Conservation (phyloP, 768 basidiomycete species). For the Naganishia friedmannii region DNA sequence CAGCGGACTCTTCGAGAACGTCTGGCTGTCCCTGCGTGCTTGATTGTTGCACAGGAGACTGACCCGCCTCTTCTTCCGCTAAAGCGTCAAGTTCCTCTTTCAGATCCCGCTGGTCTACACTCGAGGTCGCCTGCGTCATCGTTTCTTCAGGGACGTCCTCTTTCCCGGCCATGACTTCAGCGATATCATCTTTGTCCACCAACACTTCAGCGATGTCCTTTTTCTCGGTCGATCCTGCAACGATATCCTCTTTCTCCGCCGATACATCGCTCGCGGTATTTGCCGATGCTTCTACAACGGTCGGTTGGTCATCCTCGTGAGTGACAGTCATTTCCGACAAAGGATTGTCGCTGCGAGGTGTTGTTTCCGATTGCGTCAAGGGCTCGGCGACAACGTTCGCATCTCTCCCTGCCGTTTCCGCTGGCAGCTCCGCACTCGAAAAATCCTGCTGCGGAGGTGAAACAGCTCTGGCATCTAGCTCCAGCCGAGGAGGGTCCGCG, state of each 20-base stretch:
- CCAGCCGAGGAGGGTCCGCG: neutral
- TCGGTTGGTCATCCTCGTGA: neutral
- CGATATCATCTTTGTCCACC: neutral
- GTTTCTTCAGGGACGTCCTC: neutral
- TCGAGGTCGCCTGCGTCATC: too few relatives aligned
- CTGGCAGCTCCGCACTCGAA: neutral
- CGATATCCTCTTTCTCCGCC: neutral
- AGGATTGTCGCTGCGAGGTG: neutral
- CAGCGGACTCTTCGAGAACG: neutral
- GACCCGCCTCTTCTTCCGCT: neutral
- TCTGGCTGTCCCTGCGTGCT: neutral
- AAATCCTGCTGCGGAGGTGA: neutral
- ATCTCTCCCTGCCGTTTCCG: neutral
- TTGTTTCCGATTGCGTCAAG: neutral
- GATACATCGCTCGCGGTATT: neutral
- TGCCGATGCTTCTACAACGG: neutral
- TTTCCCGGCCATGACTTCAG: neutral
- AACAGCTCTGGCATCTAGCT: neutral
- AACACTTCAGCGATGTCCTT: neutral
- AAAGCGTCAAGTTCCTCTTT: too few relatives aligned
- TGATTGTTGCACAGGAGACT: neutral
- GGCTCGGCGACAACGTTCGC: neutral
- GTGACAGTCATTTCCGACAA: neutral
- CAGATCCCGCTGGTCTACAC: too few relatives aligned
- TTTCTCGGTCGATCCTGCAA: neutral